phyloP scores from a whole-genome alignment of 768 basidiomycete species.

The Macrolepiota dolichaula region DNA sequence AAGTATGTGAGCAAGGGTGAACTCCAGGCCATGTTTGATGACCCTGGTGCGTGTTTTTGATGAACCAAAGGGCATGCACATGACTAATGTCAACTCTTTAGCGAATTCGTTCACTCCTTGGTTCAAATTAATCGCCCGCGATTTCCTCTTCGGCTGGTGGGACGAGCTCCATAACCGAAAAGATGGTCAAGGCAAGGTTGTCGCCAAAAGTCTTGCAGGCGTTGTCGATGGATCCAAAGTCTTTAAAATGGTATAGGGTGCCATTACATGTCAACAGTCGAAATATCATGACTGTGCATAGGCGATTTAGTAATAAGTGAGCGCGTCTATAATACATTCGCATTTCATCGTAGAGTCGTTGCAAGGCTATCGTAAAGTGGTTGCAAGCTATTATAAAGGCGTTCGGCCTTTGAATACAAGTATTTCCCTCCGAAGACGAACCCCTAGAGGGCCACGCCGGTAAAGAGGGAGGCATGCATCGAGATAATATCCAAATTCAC shows the following conservation, averaged over 20 bases:
- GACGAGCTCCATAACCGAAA: conserved; percentile 75
- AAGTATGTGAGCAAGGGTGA: conserved; percentile 92
- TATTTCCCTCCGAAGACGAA: conserved; percentile 50
- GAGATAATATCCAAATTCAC: conserved; percentile 54
- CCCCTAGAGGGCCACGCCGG: conserved; percentile 38
- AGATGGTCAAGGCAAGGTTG: conserved; percentile 50
- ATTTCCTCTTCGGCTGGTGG: conserved; percentile 99
- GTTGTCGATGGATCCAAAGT: conserved; percentile 73
- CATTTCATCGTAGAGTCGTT: not conserved
- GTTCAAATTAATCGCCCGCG: conserved; percentile 97
- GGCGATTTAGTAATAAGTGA: not conserved
- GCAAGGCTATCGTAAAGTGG: not conserved
- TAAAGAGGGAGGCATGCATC: conserved; percentile 66
- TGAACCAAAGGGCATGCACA: not conserved
- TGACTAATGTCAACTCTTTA: conserved; percentile 27
- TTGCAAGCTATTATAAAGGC: conserved; percentile 7
- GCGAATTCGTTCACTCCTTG: conserved; percentile 94
- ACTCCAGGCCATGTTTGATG: conserved; percentile 86
- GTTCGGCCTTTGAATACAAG: conserved; percentile 57
- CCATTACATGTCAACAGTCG: not conserved
- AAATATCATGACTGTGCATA: not conserved
- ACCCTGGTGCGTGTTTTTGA: conserved; percentile 48
- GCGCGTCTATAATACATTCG: not conserved
- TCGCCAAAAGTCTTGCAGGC: conserved; percentile 61
- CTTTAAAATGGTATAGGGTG: conserved; percentile 38